phyloP scores from a whole-genome alignment of 2,329 filamentous ascomycete species.

The Blastomyces parvus region DNA sequence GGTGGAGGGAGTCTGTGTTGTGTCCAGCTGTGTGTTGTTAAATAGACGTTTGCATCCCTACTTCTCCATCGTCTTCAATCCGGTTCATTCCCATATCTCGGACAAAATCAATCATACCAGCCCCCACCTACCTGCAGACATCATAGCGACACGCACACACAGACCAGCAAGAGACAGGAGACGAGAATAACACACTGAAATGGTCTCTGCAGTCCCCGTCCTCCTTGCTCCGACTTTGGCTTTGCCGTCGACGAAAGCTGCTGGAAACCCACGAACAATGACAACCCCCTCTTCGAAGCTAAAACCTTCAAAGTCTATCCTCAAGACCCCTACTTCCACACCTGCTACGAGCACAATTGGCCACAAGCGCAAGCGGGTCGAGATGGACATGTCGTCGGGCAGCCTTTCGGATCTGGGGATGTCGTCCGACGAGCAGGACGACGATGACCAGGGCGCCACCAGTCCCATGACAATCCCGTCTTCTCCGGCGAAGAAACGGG shows the following conservation, averaged over 20 bases:
- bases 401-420: constrained; percentile 20
- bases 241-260: neutral
- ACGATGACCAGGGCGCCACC: neutral
- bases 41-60: neutral
- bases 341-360: constrained; percentile 17
- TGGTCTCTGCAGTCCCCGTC: constrained; percentile 15
- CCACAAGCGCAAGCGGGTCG: constrained; percentile 32
- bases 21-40: neutral
- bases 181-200: neutral
- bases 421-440: neutral
- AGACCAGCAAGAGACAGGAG: neutral
- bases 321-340: constrained; percentile 17
- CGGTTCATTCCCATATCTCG: neutral
- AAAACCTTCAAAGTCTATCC: constrained; percentile 27
- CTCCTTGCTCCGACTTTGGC: neutral
- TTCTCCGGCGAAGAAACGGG: constrained; percentile 27
- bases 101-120: neutral
- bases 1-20: neutral
- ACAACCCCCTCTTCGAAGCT: constrained; percentile 27
- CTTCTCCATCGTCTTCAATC: neutral
- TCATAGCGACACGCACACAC: neutral
- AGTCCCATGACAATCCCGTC: constrained; percentile 16
- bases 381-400: constrained; percentile 26
- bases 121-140: neutral
- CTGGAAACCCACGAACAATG: neutral